phyloP scores from a whole-genome alignment of 768 basidiomycete genomes.

The Russula vinacea region DNA sequence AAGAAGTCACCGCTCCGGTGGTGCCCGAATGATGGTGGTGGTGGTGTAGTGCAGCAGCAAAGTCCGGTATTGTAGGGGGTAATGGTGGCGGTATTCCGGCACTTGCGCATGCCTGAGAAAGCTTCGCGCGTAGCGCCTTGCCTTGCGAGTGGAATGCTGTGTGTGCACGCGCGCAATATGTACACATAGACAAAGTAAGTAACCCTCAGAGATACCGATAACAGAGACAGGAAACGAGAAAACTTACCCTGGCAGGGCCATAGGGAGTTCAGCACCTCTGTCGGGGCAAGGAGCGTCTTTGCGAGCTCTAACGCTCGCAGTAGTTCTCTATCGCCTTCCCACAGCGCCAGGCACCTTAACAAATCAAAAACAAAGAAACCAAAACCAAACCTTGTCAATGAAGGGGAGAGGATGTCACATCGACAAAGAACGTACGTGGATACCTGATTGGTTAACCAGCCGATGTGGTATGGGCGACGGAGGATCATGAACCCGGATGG shows the following conservation, averaged over 20 bases:
- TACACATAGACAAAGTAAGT: not conserved
- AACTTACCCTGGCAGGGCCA: constrained; percentile 51
- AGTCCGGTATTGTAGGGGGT: constrained; percentile 16
- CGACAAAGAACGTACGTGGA: constrained; percentile 45
- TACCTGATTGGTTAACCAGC: constrained; percentile 56
- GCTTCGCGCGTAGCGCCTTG: constrained; percentile 32
- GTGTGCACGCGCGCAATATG: not conserved
- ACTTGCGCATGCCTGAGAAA: constrained; percentile 32
- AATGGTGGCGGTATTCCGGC: constrained; percentile 31
- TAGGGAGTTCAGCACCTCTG: constrained; percentile 64
- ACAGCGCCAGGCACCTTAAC: constrained; percentile 59
- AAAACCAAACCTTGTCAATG: constrained; percentile 8
- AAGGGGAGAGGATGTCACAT: not conserved
- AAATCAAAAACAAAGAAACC: not conserved
- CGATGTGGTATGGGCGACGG: constrained; percentile 41
- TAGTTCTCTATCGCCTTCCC: constrained; percentile 59
- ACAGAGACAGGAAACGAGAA: not conserved
- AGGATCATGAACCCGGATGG: constrained; percentile 52
- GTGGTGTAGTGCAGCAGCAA: constrained; percentile 2
- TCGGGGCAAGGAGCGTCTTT: constrained; percentile 57
- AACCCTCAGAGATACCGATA: not conserved
- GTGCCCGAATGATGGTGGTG: constrained; percentile 4
- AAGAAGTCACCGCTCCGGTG: constrained; percentile 3
- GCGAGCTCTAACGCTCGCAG: constrained; percentile 61
- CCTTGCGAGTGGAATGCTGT: constrained; percentile 32